Base-by-base conservation (phyloP, 1,139 yeast genomes). In the Pichia sp. region DNA sequence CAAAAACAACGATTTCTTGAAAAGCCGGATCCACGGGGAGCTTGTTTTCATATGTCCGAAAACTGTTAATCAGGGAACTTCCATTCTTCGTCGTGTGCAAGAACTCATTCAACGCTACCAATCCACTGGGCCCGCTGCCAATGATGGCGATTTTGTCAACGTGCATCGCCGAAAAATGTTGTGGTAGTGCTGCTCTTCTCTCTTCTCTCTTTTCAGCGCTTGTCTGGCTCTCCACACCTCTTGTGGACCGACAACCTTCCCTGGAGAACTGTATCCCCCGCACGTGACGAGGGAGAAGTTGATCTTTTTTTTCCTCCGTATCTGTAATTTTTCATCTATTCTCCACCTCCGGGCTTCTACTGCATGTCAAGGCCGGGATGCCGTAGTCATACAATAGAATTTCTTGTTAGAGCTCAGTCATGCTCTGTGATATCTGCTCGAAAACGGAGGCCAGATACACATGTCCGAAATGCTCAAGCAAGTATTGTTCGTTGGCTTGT, bases 401-500 rank as follows among this genome's bases (percentile, higher is more conserved):
- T 12, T 6, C 7, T 36, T 3, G 2, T 36, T 8, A 20, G 24
- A 20, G 24, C 16, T 14, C 14, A 6, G 8, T 7, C 6, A 60
- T 62, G 63, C 60, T 61, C 20, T 83, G 87, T 68, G 72, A 70
- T 16, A 75, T 84, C 7, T 83, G 88, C 61, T 52, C 61, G 2
- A 64, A 52, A 1, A 61, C 67, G 2, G 70, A 69, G 44, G 71
- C 80, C 36, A 83, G 81, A 61, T 85, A 84, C 67, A 83, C 77
- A 62, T 85, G 91, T 64, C 87, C 90, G 2, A 78, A 74, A 58
- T 84, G 90, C 61, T 61, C 64, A 0, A 59, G 70, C 3, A 63
- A 64, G 42, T 77, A 77, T 66, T 85, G 92, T 62, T 81, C 88
- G 0, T 56, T 85, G 10, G 61, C 57, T 1, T 85, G 92, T 61